A percentile compares a stretch with the other conserved stretches of the same genome.
Evolutionary conservation across 2,329 filamentous ascomycete genomes (phyloP).

Genomic region (Trichophyton simii): DNA sequence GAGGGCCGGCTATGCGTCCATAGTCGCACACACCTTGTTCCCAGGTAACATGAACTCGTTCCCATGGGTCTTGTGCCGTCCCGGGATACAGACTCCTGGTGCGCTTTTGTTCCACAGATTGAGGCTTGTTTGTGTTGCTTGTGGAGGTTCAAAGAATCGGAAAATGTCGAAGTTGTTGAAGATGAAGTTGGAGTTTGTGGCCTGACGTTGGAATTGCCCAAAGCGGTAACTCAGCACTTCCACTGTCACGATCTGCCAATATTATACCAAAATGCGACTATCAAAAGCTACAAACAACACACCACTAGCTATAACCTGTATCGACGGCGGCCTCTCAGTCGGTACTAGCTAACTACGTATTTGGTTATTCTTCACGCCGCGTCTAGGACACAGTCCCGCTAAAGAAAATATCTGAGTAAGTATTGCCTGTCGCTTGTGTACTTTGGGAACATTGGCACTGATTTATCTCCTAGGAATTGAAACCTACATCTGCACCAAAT

Average conservation of each 20-base stretch:
- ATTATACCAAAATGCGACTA: not conserved
- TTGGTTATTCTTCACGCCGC: no score
- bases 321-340: no score
- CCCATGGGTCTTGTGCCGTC: no score
- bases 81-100: not conserved
- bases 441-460: not conserved
- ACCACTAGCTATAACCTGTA: not conserved
- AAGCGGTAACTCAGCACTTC: not conserved
- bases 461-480: not conserved
- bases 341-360: no score
- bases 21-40: no score
- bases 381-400: no score
- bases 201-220: not conserved
- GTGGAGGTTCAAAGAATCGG: not conserved
- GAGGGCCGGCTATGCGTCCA: no score
- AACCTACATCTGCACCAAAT: not conserved
- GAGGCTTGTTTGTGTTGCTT: not conserved
- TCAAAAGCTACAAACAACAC: not conserved
- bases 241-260: not conserved
- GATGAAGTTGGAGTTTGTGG: not conserved
- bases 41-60: no score
- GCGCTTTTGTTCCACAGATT: not conserved
- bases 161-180: not conserved
- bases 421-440: not conserved
- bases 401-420: not conserved